Base-by-base conservation (phyloP, 257 asterid species). In the Sherardia arvensis region DNA sequence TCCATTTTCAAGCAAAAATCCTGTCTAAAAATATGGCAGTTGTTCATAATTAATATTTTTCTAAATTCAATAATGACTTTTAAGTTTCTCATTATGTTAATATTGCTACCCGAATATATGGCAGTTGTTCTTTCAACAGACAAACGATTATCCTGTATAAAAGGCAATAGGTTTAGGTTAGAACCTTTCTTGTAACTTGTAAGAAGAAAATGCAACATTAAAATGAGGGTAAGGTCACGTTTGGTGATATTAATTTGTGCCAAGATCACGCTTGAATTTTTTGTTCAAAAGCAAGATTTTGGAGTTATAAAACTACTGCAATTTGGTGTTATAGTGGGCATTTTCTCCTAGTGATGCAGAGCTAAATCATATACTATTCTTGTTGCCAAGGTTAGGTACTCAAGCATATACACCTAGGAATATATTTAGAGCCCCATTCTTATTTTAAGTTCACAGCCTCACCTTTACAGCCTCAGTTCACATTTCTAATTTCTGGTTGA, bases 81-180 rank as follows among this genome's bases (percentile, higher is more conserved):
- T n/a, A n/a, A n/a, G n/a, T n/a, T n/a, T n/a, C n/a, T n/a, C n/a
- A n/a, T n/a, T n/a, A n/a, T n/a, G n/a, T n/a, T n/a, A n/a, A n/a
- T n/a, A n/a, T n/a, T n/a, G n/a, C n/a, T n/a, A n/a, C n/a, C n/a
- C n/a, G n/a, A n/a, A n/a, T n/a, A n/a, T n/a, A n/a, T n/a, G n/a
- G n/a, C n/a, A 32, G 7, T 4, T 32, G 34, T 32, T 32, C 34
- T 0, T 4, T 38, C 4, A 38, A 38, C 64, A 22, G 71, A 78
- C 75, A 81, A 74, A 38, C 30, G 1, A 7, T 38, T 4, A 40
- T 75, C 17, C 72, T 82, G 49, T 59, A 15, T 14, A 15, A 43
- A 43, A 43, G 51, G 20, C 51, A 43, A 43, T 43, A 43, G 12
- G 47, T 15, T 43, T 14, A n/a, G 17, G 7, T 4, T 15, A 15